Evolutionary conservation across 2,329 filamentous ascomycete genomes (phyloP).

Genomic region (Arthrobotrys pseudoclavata): DNA sequence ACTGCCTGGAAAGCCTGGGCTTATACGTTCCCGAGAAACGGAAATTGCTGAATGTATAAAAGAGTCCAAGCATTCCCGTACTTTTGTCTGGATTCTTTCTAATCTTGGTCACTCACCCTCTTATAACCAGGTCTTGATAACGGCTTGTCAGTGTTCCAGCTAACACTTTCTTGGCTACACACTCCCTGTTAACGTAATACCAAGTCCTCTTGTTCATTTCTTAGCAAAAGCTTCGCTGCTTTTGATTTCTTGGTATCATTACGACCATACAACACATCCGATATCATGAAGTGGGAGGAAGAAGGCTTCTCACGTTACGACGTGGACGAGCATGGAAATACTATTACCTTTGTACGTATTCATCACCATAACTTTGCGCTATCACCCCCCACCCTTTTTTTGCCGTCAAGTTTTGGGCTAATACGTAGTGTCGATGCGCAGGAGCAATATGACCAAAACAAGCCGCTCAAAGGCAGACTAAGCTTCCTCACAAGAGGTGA

Average conservation of each 20-base stretch:
- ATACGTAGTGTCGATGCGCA: constrained; percentile 10
- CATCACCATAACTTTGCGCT: neutral
- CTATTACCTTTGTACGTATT: constrained; percentile 50
- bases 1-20: constrained; percentile 38
- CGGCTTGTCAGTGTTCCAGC: constrained; percentile 1
- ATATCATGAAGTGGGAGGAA: constrained; percentile 59
- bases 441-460: constrained; percentile 49
- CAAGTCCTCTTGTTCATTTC: constrained; percentile 45
- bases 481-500: constrained; percentile 49
- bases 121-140: constrained; percentile 27
- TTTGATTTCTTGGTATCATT: constrained; percentile 6
- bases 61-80: constrained; percentile 9
- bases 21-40: constrained; percentile 11
- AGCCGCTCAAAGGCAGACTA: constrained; percentile 42
- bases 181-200: constrained; percentile 12
- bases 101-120: constrained; percentile 25
- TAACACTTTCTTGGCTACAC: constrained; percentile 19
- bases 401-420: neutral
- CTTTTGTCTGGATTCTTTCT: constrained; percentile 12
- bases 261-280: constrained; percentile 11
- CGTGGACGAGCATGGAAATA: constrained; percentile 54
- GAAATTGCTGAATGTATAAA: constrained; percentile 24
- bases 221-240: constrained; percentile 53
- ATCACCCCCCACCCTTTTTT: neutral
- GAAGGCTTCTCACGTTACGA: constrained; percentile 57